Evolutionary conservation across 2,329 filamentous ascomycete species (phyloP).

Genomic region (Tolypocladium inflatum): DNA sequence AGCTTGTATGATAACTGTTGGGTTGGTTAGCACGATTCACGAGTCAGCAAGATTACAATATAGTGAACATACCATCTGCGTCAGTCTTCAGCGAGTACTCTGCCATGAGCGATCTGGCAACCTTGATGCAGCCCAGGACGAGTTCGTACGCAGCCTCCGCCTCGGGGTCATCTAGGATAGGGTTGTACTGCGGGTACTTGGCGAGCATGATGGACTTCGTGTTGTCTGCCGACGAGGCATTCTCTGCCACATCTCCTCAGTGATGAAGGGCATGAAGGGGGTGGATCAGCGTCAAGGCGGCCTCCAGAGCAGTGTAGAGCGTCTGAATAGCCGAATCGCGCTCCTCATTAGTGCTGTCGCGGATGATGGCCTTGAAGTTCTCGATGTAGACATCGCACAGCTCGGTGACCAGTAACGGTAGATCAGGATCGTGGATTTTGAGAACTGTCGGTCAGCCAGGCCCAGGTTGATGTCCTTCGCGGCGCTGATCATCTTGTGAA

Average conservation of each 20-base stretch:
- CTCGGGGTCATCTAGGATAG: constrained; percentile 53
- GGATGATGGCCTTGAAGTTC: constrained; percentile 76
- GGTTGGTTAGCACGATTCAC: neutral
- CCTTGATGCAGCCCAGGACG: constrained; percentile 63
- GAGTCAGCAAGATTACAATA: no score
- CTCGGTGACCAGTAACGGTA: constrained; percentile 71
- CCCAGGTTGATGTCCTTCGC: constrained; percentile 63
- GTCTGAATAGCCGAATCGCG: constrained; percentile 68
- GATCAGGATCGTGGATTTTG: constrained; percentile 56
- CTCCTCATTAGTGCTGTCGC: constrained; percentile 63
- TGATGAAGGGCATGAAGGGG: constrained; percentile 72
- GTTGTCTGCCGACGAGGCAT: constrained; percentile 61
- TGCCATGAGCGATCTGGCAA: constrained; percentile 60
- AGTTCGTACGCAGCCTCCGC: constrained; percentile 70
- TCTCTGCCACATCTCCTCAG: constrained; percentile 78
- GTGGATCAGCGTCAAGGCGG: constrained; percentile 64
- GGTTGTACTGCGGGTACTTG: constrained; percentile 56
- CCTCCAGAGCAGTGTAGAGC: constrained; percentile 71
- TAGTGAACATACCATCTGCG: no score
- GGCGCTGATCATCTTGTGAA: constrained; percentile 69
- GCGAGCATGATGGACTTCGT: constrained; percentile 67
- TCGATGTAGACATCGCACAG: constrained; percentile 79
- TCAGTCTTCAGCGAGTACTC: constrained; percentile 60
- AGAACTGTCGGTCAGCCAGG: constrained; percentile 61
- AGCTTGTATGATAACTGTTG: constrained; percentile 57